Conservation (phyloP, 495 filamentous ascomycete genomes). For the Aspergillus mulundensis region DNA sequence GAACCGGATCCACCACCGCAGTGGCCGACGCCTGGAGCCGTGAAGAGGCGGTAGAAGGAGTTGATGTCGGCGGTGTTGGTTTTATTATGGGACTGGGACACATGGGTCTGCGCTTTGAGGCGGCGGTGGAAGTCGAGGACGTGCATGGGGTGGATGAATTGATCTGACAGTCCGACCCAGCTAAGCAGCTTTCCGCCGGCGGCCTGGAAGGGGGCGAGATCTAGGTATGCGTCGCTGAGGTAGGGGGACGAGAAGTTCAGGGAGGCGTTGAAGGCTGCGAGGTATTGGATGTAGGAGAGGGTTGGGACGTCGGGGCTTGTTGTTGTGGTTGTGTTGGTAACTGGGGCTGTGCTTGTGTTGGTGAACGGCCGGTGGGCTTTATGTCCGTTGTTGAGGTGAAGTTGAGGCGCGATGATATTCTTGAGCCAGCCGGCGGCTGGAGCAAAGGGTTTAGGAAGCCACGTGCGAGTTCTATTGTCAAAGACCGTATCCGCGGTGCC, state of each 20-base stretch:
- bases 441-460: background rate
- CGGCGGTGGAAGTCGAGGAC: constrained; percentile 12
- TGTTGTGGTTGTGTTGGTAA: background rate
- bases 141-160: constrained; percentile 13
- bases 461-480: background rate
- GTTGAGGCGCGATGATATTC: background rate
- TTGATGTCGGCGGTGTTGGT: constrained; percentile 2
- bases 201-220: constrained; percentile 28
- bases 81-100: too few species aligned
- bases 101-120: constrained; percentile 3
- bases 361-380: too few species aligned
- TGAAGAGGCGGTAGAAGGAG: constrained; percentile 21
- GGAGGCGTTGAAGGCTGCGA: background rate
- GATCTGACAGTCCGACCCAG: constrained; percentile 34
- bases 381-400: too few species aligned
- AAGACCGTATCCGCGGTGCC: background rate
- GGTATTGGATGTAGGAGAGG: background rate
- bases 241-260: constrained; percentile 16
- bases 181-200: constrained; percentile 41
- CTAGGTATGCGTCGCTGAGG: constrained; percentile 28
- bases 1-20: background rate
- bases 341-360: too few species aligned
- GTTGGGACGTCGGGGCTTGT: background rate
- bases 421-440: background rate
- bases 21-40: constrained; percentile 2